Conservation (phyloP, 768 basidiomycete species). For the Kockovaella imperatae region DNA sequence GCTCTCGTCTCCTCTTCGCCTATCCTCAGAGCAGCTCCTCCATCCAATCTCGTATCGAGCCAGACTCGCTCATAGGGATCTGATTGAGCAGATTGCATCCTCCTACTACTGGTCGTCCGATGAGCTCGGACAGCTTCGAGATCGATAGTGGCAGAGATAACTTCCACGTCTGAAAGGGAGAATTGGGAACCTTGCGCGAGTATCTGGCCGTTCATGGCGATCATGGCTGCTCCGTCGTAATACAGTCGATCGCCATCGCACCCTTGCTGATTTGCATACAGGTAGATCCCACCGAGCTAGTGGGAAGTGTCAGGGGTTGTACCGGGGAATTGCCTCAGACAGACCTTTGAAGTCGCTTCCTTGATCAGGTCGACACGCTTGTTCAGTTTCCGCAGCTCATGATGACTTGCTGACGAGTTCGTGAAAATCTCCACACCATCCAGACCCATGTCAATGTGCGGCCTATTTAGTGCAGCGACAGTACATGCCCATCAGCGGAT, state of each 20-base stretch:
- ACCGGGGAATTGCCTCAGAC: not conserved
- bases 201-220: constrained; percentile 85
- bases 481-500: not conserved
- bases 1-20: constrained; percentile 51
- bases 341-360: constrained; percentile 88
- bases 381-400: constrained; percentile 93
- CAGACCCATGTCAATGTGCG: constrained; percentile 94
- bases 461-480: constrained; percentile 54
- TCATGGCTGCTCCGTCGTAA: constrained; percentile 95
- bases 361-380: constrained; percentile 88
- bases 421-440: constrained; percentile 99
- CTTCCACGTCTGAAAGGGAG: constrained; percentile 90
- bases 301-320: too few relatives aligned
- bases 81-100: constrained; percentile 75
- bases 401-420: constrained; percentile 96
- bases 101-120: constrained; percentile 67
- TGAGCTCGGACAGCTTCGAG: constrained; percentile 94
- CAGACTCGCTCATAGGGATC: constrained; percentile 74
- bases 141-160: constrained; percentile 89
- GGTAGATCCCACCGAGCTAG: constrained; percentile 89
- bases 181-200: constrained; percentile 96
- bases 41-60: constrained; percentile 68
- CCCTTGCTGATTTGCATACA: constrained; percentile 98
- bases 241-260: constrained; percentile 97
- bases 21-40: constrained; percentile 57